Evolutionary conservation across 2,329 filamentous ascomycete genomes (phyloP).

Genomic region (Colletotrichum falcatum): DNA sequence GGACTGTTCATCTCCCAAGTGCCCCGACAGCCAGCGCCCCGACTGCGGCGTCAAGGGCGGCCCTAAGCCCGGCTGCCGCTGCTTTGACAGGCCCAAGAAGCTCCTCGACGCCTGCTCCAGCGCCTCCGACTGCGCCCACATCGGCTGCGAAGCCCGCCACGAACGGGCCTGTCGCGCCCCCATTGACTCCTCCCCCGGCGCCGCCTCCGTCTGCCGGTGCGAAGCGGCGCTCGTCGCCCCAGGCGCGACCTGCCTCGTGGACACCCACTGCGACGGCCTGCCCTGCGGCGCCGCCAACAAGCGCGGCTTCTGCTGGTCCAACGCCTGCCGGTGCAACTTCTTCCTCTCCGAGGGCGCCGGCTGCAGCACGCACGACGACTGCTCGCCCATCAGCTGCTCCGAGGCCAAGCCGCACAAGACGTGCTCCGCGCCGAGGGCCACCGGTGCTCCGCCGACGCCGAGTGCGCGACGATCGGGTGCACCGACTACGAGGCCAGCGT

Average conservation of each 20-base stretch:
- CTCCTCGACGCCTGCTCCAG: constrained; percentile 9
- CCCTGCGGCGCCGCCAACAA: neutral
- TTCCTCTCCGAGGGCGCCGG: neutral
- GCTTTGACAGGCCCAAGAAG: constrained; percentile 12
- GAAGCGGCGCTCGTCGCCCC: neutral
- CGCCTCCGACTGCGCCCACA: constrained; percentile 8
- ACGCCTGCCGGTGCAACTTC: constrained; percentile 11
- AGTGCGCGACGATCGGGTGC: constrained; percentile 16
- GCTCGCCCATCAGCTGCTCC: constrained; percentile 11
- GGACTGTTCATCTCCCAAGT: constrained; percentile 7
- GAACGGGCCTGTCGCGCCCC: neutral
- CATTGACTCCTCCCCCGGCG: neutral
- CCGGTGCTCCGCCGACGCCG: too few relatives aligned
- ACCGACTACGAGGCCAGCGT: neutral
- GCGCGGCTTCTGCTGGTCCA: constrained; percentile 9
- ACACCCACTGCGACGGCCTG: constrained; percentile 20
- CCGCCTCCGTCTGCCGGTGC: neutral
- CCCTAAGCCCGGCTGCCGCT: constrained; percentile 17
- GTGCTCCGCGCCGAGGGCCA: too few relatives aligned
- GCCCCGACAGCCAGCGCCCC: neutral
- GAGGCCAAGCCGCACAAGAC: constrained; percentile 20
- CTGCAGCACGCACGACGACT: constrained; percentile 12
- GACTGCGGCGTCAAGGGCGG: neutral
- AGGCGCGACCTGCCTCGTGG: constrained; percentile 14
- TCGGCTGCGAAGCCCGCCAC: constrained; percentile 12